phyloP scores from a whole-genome alignment of 2,329 filamentous ascomycete genomes.

The Arthrobotrys megalospora region DNA sequence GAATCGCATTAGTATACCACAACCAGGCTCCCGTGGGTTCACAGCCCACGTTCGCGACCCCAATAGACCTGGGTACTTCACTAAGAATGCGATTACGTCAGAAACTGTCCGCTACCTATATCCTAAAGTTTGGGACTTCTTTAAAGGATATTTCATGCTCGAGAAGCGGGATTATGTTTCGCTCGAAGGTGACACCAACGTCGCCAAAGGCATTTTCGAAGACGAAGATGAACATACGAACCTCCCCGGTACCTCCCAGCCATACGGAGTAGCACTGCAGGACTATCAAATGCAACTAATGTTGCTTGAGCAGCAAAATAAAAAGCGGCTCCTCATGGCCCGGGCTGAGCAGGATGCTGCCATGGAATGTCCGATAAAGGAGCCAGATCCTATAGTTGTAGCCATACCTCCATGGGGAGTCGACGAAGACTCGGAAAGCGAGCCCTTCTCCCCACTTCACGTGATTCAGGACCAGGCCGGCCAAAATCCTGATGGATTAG shows the following conservation, averaged over 20 bases:
- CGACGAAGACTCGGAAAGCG: neutral
- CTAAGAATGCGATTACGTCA: neutral
- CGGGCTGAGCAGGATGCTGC: conserved; percentile 14
- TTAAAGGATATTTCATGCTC: neutral
- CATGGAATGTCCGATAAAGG: neutral
- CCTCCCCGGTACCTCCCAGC: neutral
- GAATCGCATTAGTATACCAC: neutral
- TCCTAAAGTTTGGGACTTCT: conserved; percentile 7
- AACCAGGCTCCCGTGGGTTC: conserved; percentile 3
- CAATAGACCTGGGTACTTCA: neutral
- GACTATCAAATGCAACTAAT: conserved; percentile 62
- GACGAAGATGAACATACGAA: neutral
- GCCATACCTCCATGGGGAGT: neutral
- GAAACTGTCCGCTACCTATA: neutral
- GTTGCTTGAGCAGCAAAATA: conserved; percentile 63
- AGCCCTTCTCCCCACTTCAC: neutral
- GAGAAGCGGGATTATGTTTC: neutral
- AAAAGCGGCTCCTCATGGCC: conserved; percentile 59
- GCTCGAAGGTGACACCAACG: neutral
- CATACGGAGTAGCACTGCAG: conserved; percentile 17
- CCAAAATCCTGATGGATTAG: no score
- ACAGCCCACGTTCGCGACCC: conserved; percentile 1
- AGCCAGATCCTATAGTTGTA: neutral
- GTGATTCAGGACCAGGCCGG: no score
- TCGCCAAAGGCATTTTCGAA: conserved; percentile 6